Evolutionary conservation across 1,139 yeast genomes (phyloP), one percentile per base, ranked within the genome.

Genomic region (Kodamaea suecica): DNA sequence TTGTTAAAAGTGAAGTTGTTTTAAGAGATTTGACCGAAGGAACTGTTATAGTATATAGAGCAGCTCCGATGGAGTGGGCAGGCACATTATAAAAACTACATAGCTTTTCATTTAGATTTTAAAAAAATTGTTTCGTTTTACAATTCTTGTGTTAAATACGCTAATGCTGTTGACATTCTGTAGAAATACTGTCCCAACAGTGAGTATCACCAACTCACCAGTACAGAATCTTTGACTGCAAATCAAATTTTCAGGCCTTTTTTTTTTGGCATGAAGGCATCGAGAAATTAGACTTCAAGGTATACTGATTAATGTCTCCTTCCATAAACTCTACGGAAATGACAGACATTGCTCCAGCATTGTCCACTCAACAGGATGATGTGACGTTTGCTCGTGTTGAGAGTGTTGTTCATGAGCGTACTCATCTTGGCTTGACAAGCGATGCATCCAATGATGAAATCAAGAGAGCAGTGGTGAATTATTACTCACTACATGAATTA

Each of bases 311-410:
- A 6, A 23, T 6, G 7, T 23, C 27, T 20, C 23, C n/a, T n/a
- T n/a, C n/a, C n/a, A n/a, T n/a, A n/a, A n/a, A n/a, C n/a, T n/a
- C n/a, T n/a, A n/a, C n/a, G n/a, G n/a, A n/a, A n/a, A 36, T 36
- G 39, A 19, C 29, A 9, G 40, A 32, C 17, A 31, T 42, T 3
- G 81, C 86, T 0, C 84, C 87, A 1, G 70, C 75, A 2, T 59
- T 82, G 7, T 80, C 86, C 0, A 76, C 85, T 1, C 59, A 64
- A 19, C 82, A 79, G 47, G 82, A 77, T 44, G 80, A 77, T 16
- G 57, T 61, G 3, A 60, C 68, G 2, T 78, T 78, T 40, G 45
- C 57, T 6, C 60, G 62, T 37, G 65, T 60, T 2, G 37, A 39
- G 27, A 43, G 40, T 10, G 34, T 35, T 3, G 47, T 44, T 23